phyloP scores from a whole-genome alignment of 2,329 filamentous ascomycete genomes.

The Diplodia seriata region DNA sequence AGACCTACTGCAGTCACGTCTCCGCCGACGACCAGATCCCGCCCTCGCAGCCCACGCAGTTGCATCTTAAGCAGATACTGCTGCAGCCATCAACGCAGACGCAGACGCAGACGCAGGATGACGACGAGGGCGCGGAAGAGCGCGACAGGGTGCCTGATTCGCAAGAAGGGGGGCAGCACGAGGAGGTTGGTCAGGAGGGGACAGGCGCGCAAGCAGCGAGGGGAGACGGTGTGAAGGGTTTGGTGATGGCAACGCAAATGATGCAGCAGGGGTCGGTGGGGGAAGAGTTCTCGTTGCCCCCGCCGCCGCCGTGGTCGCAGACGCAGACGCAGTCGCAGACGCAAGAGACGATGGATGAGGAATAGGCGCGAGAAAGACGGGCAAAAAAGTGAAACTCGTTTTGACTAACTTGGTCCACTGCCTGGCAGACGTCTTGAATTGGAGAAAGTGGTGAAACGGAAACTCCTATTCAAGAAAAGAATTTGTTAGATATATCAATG shows the following conservation, averaged over 20 bases:
- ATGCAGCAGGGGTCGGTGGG: not conserved
- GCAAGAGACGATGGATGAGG: slow-evolving; percentile 14
- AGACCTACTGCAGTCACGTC: not conserved
- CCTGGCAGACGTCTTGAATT: not conserved
- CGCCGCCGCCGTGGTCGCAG: slow-evolving; percentile 24
- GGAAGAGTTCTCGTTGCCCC: slow-evolving; percentile 17
- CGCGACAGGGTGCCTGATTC: slow-evolving; percentile 17
- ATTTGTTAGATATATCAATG: not conserved
- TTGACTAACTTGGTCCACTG: not conserved
- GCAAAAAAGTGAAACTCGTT: not conserved
- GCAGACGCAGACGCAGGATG: slow-evolving; percentile 1
- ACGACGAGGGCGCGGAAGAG: not conserved
- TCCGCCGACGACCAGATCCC: not conserved
- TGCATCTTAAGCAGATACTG: slow-evolving; percentile 6
- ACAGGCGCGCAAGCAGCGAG: not conserved
- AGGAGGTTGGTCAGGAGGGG: not conserved
- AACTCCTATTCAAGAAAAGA: not conserved
- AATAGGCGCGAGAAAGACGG: not conserved
- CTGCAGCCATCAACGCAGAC: not conserved
- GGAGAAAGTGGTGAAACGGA: not conserved
- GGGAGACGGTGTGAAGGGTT: not conserved
- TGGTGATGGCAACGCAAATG: slow-evolving; percentile 26
- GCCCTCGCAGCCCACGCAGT: slow-evolving; percentile 1
- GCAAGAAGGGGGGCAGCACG: not conserved
- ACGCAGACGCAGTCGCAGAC: slow-evolving; percentile 9